phyloP scores from a whole-genome alignment of 768 basidiomycete species.

The Suillus ampliporus region DNA sequence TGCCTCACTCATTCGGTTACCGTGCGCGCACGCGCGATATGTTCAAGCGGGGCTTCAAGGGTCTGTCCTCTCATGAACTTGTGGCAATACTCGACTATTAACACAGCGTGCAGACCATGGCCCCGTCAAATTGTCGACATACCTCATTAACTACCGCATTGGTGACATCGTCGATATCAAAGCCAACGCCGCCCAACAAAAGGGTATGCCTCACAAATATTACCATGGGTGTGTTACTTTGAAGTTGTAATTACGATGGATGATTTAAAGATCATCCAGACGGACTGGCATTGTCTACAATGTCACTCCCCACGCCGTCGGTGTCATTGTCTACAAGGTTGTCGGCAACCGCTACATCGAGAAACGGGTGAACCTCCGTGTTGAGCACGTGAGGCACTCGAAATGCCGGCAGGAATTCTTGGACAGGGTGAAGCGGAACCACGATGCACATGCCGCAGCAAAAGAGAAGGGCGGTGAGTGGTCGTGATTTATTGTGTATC shows the following conservation, averaged over 20 bases:
- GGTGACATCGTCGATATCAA: constrained; percentile 99
- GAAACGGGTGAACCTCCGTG: constrained; percentile 98
- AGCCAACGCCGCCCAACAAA: constrained; percentile 98
- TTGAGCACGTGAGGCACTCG: constrained; percentile 96
- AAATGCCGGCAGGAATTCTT: constrained; percentile 98
- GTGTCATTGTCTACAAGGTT: constrained; percentile 97
- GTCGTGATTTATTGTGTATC: background rate
- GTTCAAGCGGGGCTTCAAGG: constrained; percentile 99
- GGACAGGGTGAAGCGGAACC: constrained; percentile 93
- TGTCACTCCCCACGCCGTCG: constrained; percentile 92
- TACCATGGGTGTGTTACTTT: constrained; percentile 83
- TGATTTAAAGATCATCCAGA: constrained; percentile 45
- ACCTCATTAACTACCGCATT: constrained; percentile 89
- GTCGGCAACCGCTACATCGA: constrained; percentile 99
- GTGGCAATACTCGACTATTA: constrained; percentile 6
- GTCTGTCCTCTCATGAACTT: constrained; percentile 51
- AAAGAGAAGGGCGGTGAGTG: constrained; percentile 83
- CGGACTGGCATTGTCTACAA: constrained; percentile 99
- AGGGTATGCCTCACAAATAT: constrained; percentile 99
- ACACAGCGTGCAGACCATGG: constrained; percentile 72
- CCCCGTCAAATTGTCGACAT: constrained; percentile 88
- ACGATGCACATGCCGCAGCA: constrained; percentile 79
- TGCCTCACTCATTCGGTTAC: constrained; percentile 99
- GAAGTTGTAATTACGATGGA: background rate
- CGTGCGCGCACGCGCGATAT: constrained; percentile 99